Percentiles rank a stretch among this genome's conserved stretches.
Conservation (phyloP, 2,329 filamentous ascomycete species). For the Penicillium sp. region DNA sequence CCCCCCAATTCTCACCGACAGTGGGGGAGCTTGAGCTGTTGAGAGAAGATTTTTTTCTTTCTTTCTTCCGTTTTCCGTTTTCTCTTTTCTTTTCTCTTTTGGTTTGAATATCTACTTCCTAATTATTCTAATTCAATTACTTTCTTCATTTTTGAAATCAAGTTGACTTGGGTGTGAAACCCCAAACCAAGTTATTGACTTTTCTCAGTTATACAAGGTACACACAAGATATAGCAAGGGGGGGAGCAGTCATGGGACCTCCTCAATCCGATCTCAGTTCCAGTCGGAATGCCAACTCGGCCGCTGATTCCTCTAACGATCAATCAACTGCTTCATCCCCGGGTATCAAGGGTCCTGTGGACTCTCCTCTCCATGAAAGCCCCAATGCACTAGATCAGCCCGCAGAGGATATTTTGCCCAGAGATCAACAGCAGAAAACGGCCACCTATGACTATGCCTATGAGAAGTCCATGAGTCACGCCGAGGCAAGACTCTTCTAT, state of each 20-base stretch:
- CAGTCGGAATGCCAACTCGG: conserved; percentile 22
- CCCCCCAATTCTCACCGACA: background rate
- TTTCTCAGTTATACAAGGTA: background rate
- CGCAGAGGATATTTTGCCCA: conserved; percentile 33
- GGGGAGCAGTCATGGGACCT: conserved; percentile 21
- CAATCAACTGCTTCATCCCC: conserved; percentile 7
- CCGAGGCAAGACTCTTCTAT: conserved; percentile 94
- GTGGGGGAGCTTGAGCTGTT: background rate
- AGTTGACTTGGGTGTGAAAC: background rate
- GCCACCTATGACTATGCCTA: conserved; percentile 91
- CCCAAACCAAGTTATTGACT: background rate
- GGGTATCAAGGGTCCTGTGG: conserved; percentile 8
- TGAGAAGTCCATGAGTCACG: conserved; percentile 91
- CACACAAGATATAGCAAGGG: conserved; percentile 1
- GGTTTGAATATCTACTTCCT: background rate
- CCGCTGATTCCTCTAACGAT: conserved; percentile 9
- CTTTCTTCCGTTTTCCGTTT: background rate
- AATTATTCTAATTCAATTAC: background rate
- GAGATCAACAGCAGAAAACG: conserved; percentile 61
- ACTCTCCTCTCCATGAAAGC: conserved; percentile 12
- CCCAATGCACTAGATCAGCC: conserved; percentile 7
- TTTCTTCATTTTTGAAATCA: background rate
- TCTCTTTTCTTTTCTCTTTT: background rate
- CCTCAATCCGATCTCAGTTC: conserved; percentile 17
- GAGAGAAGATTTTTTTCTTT: background rate